Evolutionary conservation across 495 filamentous ascomycete species (phyloP).

Genomic region (Poronia punctata): DNA sequence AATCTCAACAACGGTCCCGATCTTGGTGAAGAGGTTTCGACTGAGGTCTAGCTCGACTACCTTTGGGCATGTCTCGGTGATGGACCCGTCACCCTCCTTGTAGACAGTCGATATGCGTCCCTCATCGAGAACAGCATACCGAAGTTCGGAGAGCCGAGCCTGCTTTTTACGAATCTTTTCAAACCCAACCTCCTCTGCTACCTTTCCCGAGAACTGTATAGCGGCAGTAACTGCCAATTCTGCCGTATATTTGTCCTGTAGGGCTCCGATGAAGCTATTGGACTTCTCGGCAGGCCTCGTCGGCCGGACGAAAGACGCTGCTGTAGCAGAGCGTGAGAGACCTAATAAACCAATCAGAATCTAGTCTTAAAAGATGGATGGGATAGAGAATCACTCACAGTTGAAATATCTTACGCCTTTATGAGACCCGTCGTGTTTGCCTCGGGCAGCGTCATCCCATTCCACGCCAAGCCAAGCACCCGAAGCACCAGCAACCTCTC

Average conservation of each 20-base stretch:
- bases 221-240: slow-evolving; percentile 37
- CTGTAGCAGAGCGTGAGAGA: slow-evolving; percentile 54
- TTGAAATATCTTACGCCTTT: slow-evolving; percentile 74
- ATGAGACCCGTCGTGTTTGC: slow-evolving; percentile 85
- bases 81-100: slow-evolving; percentile 25
- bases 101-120: slow-evolving; percentile 47
- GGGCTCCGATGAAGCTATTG: slow-evolving; percentile 67
- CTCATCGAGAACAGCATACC: slow-evolving; percentile 75
- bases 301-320: slow-evolving; percentile 82
- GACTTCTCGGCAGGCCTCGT: slow-evolving; percentile 59
- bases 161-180: slow-evolving; percentile 81
- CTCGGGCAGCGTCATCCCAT: slow-evolving; percentile 82
- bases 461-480: slow-evolving; percentile 92
- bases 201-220: slow-evolving; percentile 72
- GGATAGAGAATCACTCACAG: slow-evolving; percentile 46
- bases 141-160: slow-evolving; percentile 67
- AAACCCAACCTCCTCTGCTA: slow-evolving; percentile 92
- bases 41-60: slow-evolving; percentile 82
- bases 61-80: slow-evolving; percentile 48
- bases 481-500: slow-evolving; percentile 64
- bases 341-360: slow-evolving; percentile 36
- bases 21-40: slow-evolving; percentile 67
- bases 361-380: not conserved
- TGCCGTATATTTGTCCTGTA: slow-evolving; percentile 75
- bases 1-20: slow-evolving; percentile 59